Conservation (phyloP, 495 filamentous ascomycete genomes). For the Aspergillus asperescens region DNA sequence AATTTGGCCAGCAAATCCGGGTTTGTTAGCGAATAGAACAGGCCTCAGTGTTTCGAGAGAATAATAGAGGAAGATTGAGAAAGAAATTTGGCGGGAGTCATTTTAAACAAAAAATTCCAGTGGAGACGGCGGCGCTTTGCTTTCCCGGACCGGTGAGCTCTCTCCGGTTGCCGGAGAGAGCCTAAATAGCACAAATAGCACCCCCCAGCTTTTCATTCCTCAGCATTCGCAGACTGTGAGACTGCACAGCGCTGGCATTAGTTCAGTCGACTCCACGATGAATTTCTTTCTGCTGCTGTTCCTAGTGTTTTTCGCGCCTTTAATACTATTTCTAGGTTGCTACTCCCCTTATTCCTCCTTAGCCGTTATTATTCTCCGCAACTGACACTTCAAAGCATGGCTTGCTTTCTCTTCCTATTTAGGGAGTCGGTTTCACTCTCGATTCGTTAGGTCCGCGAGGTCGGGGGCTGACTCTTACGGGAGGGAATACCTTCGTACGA, state of each 20-base stretch:
- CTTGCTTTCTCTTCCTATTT: conserved; percentile 56
- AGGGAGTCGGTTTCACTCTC: conserved; percentile 48
- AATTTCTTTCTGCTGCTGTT: conserved; percentile 46
- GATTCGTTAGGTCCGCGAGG: conserved; percentile 31
- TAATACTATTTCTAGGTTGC: conserved; percentile 47
- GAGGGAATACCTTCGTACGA: conserved; percentile 49
- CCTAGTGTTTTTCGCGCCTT: conserved; percentile 45
- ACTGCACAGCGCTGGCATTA: background rate
- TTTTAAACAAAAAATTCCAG: conserved; percentile 1
- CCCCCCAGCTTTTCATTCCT: background rate
- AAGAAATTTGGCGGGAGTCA: conserved; percentile 12
- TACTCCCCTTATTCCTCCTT: background rate
- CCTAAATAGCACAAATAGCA: background rate
- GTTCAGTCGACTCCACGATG: conserved; percentile 32
- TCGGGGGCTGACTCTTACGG: conserved; percentile 46
- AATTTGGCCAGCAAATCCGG: conserved; percentile 37
- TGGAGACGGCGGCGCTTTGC: conserved; percentile 10
- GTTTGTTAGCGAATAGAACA: background rate
- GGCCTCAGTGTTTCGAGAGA: conserved; percentile 7
- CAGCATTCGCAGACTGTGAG: background rate
- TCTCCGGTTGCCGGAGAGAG: conserved; percentile 1
- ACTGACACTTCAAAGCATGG: conserved; percentile 40
- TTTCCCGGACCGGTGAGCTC: conserved; percentile 26
- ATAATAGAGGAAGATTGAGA: conserved; percentile 6
- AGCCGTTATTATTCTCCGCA: background rate